Evolutionary conservation across 73 alveolate species (phyloP).

Genomic region (Paramecium caudatum): DNA sequence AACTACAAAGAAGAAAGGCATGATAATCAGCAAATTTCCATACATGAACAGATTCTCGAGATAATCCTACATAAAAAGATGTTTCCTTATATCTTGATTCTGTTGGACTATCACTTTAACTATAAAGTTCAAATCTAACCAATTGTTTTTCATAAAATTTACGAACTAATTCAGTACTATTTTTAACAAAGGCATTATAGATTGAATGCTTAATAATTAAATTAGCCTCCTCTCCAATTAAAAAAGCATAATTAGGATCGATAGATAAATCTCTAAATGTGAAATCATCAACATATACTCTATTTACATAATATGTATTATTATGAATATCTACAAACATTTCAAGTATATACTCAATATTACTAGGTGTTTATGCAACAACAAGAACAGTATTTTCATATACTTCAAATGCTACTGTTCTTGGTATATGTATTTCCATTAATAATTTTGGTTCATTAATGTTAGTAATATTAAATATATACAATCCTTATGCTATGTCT

Average conservation of each 20-base stretch:
- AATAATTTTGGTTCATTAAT: not conserved
- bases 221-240: slow-evolving; percentile 37
- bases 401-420: slow-evolving; percentile 30
- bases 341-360: slow-evolving; percentile 33
- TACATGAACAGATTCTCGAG: not conserved
- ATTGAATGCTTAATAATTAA: slow-evolving; percentile 51
- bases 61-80: slow-evolving; percentile 29
- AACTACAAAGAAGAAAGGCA: not conserved
- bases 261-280: slow-evolving; percentile 18
- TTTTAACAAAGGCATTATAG: slow-evolving; percentile 20
- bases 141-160: not conserved
- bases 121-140: slow-evolving; percentile 12
- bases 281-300: slow-evolving; percentile 60
- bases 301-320: slow-evolving; percentile 51
- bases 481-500: slow-evolving; percentile 17
- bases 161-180: slow-evolving; percentile 1
- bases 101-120: not conserved
- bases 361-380: slow-evolving; percentile 40
- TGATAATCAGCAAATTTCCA: slow-evolving; percentile 44
- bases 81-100: not conserved
- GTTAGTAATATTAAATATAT: not conserved
- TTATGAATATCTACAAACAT: not conserved
- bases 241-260: not conserved
- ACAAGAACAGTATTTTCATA: slow-evolving; percentile 28
- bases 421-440: slow-evolving; percentile 15